These are phyloP conservation scores for Sarocladiaceae sp. DNA, from an alignment of 2,329 filamentous ascomycete species.

Conservation along the genomic window DNA sequence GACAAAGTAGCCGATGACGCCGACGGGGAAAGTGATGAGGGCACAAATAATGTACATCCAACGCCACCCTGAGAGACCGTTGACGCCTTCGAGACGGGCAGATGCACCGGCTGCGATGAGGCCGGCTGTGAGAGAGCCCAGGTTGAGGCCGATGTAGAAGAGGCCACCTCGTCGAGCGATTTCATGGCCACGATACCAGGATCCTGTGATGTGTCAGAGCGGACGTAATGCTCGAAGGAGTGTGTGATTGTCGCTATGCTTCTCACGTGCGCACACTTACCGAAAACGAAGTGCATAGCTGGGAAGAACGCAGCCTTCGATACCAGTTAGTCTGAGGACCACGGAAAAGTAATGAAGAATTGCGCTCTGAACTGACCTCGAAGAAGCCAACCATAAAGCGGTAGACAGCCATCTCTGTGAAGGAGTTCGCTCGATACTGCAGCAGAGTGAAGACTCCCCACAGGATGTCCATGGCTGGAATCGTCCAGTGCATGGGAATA, in stretches of 20 bases:
- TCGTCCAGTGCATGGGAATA: slow-evolving; percentile 42
- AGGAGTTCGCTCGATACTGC: slow-evolving; percentile 45
- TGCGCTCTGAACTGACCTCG: not conserved
- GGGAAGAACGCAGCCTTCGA: slow-evolving; percentile 36
- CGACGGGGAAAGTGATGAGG: slow-evolving; percentile 21
- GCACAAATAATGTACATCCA: slow-evolving; percentile 21
- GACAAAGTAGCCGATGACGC: slow-evolving; percentile 38
- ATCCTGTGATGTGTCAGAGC: too few relatives aligned
- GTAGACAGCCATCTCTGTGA: slow-evolving; percentile 46
- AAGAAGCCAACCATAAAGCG: slow-evolving; percentile 52
- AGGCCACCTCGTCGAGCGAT: slow-evolving; percentile 44
- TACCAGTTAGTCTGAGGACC: not conserved
- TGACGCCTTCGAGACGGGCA: not conserved
- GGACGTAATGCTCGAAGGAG: too few relatives aligned
- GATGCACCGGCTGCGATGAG: slow-evolving; percentile 39
- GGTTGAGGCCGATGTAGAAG: slow-evolving; percentile 44
- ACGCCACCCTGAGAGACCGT: slow-evolving; percentile 2
- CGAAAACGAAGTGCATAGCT: slow-evolving; percentile 32
- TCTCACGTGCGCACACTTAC: slow-evolving; percentile 3
- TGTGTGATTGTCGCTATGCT: too few relatives aligned
- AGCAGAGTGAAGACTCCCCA: slow-evolving; percentile 56
- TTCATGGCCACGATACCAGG: slow-evolving; percentile 45
- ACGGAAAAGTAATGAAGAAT: too few relatives aligned
- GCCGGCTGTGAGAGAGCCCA: slow-evolving; percentile 48
- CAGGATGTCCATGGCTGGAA: slow-evolving; percentile 45